Evolutionary conservation across 2,329 filamentous ascomycete genomes (phyloP).

Genomic region (Zymoseptoria brevis): DNA sequence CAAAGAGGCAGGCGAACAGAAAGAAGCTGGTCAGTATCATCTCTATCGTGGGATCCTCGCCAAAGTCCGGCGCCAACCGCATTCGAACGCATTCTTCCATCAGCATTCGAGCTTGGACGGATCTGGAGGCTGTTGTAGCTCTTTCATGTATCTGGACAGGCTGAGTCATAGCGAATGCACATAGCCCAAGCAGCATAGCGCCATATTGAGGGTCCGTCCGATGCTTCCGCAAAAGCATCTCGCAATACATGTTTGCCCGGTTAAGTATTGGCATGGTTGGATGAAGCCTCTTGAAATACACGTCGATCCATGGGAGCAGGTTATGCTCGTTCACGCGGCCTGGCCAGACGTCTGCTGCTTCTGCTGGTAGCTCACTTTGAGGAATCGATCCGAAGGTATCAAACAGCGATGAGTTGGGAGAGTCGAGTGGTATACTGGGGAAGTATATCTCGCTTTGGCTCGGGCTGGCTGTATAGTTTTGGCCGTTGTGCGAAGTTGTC

Average conservation of each 20-base stretch:
- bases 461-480: neutral
- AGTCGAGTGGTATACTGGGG: constrained; percentile 29
- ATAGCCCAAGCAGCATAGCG: constrained; percentile 36
- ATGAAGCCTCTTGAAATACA: constrained; percentile 39
- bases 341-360: constrained; percentile 31
- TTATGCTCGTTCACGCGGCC: constrained; percentile 34
- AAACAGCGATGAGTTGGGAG: constrained; percentile 26
- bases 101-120: constrained; percentile 34
- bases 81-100: constrained; percentile 39
- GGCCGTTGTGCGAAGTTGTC: neutral
- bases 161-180: constrained; percentile 39
- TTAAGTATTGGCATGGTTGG: constrained; percentile 37
- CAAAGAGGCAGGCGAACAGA: constrained; percentile 26
- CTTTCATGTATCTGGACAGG: constrained; percentile 39
- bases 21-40: constrained; percentile 27
- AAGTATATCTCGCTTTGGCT: constrained; percentile 11
- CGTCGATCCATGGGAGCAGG: constrained; percentile 33
- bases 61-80: constrained; percentile 35
- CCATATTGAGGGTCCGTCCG: constrained; percentile 37
- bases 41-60: constrained; percentile 23
- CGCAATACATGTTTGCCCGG: constrained; percentile 35
- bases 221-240: constrained; percentile 37
- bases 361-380: constrained; percentile 28
- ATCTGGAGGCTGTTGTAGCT: constrained; percentile 20
- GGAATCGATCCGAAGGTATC: constrained; percentile 20